Conservation (phyloP, 2,329 filamentous ascomycete genomes). For the Cryoendolithus antarcticus region DNA sequence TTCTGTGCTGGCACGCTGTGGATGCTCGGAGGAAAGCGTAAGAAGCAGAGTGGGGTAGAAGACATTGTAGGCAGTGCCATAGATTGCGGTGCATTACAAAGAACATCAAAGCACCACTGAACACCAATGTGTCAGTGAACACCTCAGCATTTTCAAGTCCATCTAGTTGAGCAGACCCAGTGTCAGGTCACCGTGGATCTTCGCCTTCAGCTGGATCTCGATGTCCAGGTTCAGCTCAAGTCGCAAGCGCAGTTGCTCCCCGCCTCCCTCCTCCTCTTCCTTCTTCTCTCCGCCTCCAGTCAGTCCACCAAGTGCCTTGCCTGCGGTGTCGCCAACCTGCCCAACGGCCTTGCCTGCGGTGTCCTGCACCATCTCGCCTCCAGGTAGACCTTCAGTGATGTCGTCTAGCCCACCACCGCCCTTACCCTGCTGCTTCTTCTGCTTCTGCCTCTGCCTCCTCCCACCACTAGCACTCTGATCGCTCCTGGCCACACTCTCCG, state of each 20-base stretch:
- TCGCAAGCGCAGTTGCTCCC: conserved; percentile 42
- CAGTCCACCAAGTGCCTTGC: conserved; percentile 35
- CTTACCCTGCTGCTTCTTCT: conserved; percentile 35
- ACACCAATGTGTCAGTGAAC: too few species aligned
- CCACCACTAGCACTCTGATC: conserved; percentile 42
- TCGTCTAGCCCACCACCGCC: conserved; percentile 40
- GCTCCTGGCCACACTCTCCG: conserved; percentile 42
- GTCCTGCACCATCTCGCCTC: conserved; percentile 43
- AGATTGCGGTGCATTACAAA: too few species aligned
- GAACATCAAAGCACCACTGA: too few species aligned
- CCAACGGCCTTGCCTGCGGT: conserved; percentile 37
- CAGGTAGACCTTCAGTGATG: conserved; percentile 42
- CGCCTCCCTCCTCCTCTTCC: conserved; percentile 27
- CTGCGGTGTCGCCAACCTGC: conserved; percentile 32
- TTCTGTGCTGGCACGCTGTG: too few species aligned
- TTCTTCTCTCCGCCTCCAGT: conserved; percentile 28
- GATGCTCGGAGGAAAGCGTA: too few species aligned
- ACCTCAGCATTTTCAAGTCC: not conserved
- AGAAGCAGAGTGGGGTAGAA: too few species aligned
- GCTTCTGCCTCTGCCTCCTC: conserved; percentile 43
- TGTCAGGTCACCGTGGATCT: conserved; percentile 52
- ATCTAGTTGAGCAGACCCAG: conserved; percentile 35
- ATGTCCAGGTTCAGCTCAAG: conserved; percentile 51
- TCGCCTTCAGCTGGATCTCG: conserved; percentile 52
- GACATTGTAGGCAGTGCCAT: too few species aligned